Evolutionary conservation across 306 rosid genomes (phyloP), one percentile per base, ranked within the genome.

Genomic region (Castanea mollissima): DNA sequence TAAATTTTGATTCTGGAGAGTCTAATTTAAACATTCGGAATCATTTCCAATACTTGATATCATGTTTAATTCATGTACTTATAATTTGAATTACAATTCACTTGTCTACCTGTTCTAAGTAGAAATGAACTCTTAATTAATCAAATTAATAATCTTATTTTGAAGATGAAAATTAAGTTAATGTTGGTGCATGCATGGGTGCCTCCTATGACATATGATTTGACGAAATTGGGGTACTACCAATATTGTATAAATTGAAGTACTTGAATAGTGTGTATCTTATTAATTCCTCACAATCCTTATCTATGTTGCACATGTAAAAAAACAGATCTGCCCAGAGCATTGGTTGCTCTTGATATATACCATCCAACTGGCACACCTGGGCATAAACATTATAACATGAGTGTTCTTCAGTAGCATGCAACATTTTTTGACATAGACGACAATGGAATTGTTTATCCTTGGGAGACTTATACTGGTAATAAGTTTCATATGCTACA

Each of bases 341-440:
- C 97, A 74, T 64, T 95, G 83, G 75, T 12, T 71, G 90, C 98
- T 73, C 96, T 96, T 5, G 98, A 91, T 82, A 79, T 91, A 38
- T 59, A 64, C 21, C 94, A 91, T 54, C 99, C 97, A 35, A 32
- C 77, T 5, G 99, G 98, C 82, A 92, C 98, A 73, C 69, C 79
- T 4, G 92, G 89, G 7, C 88, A 89, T 80, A 83, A 16, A n/a
- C 89, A 87, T 79, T 18, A 79, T 75, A 82, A 89, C 75, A 4
- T 95, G 88, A 82, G 77, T 75, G 97, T 95, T 83, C 95, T 95
- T 79, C 97, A 92, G 83, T 97, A 95, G 71, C 99, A 92, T 38
- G 83, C 78, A 18, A 88, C 96, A 5, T 92, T 92, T 55, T 92
- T 95, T 75, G 98, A 95, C 89, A 88, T 60, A 69, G 96, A 92